Base-by-base conservation (phyloP, 352 stramenopile species). In the Phytophthora cactorum region DNA sequence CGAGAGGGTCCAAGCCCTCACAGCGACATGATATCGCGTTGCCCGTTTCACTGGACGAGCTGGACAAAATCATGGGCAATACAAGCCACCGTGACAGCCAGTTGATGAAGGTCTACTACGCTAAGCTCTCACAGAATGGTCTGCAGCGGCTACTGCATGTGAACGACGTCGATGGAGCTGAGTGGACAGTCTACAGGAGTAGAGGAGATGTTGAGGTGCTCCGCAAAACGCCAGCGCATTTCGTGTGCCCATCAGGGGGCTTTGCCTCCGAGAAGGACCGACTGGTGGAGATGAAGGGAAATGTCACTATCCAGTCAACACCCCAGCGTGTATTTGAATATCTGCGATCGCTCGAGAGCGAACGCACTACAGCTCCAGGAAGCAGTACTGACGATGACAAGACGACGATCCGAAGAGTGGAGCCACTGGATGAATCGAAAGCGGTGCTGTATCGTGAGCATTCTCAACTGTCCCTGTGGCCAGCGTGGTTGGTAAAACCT, bases 241-340 rank as follows among this genome's bases (percentile, higher is more conserved):
- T 74, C 44, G 50, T 66, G 51, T 63, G 59, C 11, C 66, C 63
- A 9, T 72, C 72, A 14, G 63, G 50, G 38, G 53, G 66, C 0
- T 74, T 64, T 61, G 62, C 49, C 7, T 77, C 61, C 8, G 78
- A 79, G 31, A 76, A 79, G 4, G 66, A 86, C 22, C 70, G 79
- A 17, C 81, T 91, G 32, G 81, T 92, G n/a, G 84, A 92, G 65
- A 91, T 92, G 82, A 92, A 92, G 53, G 77, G 77, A 1, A 70
- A 77, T 53, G 77, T 91, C 27, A 71, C 79, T 28, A 77, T 93
- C 41, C 71, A 63, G 9, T 60, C 70, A 15, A 66, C 78, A 27
- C 82, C 85, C 1, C 71, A 68, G 2, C 65, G 78, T 5, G 76
- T 93, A 62, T 93, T 86, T 68, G 64, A 74, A 44, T 89, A 90